phyloP scores from a whole-genome alignment of 768 basidiomycete species.

The Cytidiella melzeri region DNA sequence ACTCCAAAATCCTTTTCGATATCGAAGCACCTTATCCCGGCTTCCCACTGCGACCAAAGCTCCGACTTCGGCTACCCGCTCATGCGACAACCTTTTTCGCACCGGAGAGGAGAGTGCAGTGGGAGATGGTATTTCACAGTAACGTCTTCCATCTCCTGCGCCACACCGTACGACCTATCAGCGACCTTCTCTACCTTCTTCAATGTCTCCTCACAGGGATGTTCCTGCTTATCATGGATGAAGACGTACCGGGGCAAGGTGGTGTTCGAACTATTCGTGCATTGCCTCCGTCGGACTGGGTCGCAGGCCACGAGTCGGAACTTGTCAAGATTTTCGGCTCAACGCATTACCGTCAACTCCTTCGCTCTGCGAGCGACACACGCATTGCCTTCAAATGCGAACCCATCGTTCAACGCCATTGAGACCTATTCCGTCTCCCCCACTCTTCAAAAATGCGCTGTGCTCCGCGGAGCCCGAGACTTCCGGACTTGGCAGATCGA shows the following conservation, averaged over 20 bases:
- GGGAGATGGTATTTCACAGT: slow-evolving; percentile 81
- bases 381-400: slow-evolving; percentile 72
- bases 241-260: slow-evolving; percentile 58
- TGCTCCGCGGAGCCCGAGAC: background rate
- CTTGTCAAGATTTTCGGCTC: slow-evolving; percentile 72
- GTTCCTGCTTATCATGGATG: slow-evolving; percentile 60
- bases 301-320: slow-evolving; percentile 58
- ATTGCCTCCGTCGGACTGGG: slow-evolving; percentile 72
- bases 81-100: slow-evolving; percentile 84
- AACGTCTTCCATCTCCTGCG: slow-evolving; percentile 33
- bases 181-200: slow-evolving; percentile 33
- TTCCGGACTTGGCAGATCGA: background rate
- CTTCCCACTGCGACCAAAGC: slow-evolving; percentile 69
- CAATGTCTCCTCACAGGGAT: slow-evolving; percentile 38
- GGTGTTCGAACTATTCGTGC: slow-evolving; percentile 71
- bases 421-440: background rate
- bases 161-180: slow-evolving; percentile 32
- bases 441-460: background rate
- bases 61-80: slow-evolving; percentile 67
- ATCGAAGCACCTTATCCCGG: slow-evolving; percentile 75
- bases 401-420: slow-evolving; percentile 26
- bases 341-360: slow-evolving; percentile 64
- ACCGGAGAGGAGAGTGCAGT: slow-evolving; percentile 76
- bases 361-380: slow-evolving; percentile 67
- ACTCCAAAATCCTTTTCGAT: slow-evolving; percentile 71